A percentile compares a stretch with the other conserved stretches of the same genome.
These are phyloP conservation scores for Triticum turgidum DNA, from an alignment of 176 grass and related monocot genomes.

Conservation along the genomic window DNA sequence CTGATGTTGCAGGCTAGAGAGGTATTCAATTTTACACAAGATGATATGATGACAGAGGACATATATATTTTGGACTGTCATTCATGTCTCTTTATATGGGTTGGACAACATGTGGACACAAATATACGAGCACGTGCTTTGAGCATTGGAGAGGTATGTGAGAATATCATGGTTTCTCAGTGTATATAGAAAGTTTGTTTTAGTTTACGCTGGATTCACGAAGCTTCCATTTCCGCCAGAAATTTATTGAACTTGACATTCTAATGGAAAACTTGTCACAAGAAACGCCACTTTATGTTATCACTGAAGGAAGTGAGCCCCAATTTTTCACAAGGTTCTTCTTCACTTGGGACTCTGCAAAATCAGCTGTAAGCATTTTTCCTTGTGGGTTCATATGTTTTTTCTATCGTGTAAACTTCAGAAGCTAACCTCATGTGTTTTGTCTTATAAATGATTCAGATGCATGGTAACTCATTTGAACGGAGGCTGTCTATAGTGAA, in stretches of 20 bases:
- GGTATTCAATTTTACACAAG: slow-evolving; percentile 96
- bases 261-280: slow-evolving; percentile 76
- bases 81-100: slow-evolving; percentile 77
- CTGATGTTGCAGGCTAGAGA: slow-evolving; percentile 73
- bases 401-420: slow-evolving; percentile 22
- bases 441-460: slow-evolving; percentile 56
- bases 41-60: slow-evolving; percentile 99
- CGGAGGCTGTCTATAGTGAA: slow-evolving; percentile 78
- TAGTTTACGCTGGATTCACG: neutral
- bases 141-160: slow-evolving; percentile 76
- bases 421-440: neutral
- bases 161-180: neutral
- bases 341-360: slow-evolving; percentile 90
- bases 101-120: slow-evolving; percentile 75
- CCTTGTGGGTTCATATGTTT: slow-evolving; percentile 19
- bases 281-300: slow-evolving; percentile 74
- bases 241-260: slow-evolving; percentile 85
- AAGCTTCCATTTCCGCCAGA: slow-evolving; percentile 43
- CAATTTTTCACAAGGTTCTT: slow-evolving; percentile 88
- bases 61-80: slow-evolving; percentile 88
- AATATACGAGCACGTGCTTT: slow-evolving; percentile 67
- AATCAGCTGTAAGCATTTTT: slow-evolving; percentile 73
- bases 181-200: neutral
- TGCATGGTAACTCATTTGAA: slow-evolving; percentile 97
- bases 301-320: slow-evolving; percentile 86